phyloP scores from a whole-genome alignment of 2,329 filamentous ascomycete species.

The Nakataea oryzae region DNA sequence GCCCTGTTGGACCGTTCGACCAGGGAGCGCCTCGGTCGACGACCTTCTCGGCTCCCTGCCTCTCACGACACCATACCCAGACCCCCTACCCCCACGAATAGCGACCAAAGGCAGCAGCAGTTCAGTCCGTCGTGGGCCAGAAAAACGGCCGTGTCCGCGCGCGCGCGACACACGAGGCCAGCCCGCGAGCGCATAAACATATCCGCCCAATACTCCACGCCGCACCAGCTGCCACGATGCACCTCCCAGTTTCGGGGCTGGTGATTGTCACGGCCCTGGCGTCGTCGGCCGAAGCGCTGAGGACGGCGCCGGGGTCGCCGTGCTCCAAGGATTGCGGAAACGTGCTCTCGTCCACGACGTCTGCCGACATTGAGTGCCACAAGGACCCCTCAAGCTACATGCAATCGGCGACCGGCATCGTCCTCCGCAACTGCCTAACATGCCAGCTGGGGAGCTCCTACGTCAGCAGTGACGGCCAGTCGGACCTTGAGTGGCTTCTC shows the following conservation, averaged over 20 bases:
- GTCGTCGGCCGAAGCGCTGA: constrained; percentile 18
- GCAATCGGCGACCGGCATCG: constrained; percentile 26
- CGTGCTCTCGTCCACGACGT: constrained; percentile 31
- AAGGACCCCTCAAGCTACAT: constrained; percentile 23
- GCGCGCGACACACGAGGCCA: background rate
- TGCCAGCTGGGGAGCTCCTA: constrained; percentile 43
- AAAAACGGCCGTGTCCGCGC: background rate
- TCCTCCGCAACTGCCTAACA: constrained; percentile 39
- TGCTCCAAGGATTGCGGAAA: constrained; percentile 44
- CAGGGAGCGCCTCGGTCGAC: background rate
- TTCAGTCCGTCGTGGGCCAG: background rate
- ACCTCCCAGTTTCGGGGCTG: background rate
- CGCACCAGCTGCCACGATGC: background rate
- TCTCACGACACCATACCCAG: background rate
- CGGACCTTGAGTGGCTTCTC: constrained; percentile 42
- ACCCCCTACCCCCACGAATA: too few species aligned
- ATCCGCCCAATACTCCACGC: background rate
- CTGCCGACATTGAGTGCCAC: constrained; percentile 37
- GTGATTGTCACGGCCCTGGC: constrained; percentile 10
- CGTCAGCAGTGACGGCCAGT: constrained; percentile 22
- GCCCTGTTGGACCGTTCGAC: background rate
- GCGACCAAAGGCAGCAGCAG: background rate
- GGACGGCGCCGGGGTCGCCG: constrained; percentile 35
- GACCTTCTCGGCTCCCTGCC: background rate
- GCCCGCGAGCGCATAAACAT: background rate